Evolutionary conservation across 2,329 filamentous ascomycete species (phyloP).

Genomic region (Hansfordia pulvinata): DNA sequence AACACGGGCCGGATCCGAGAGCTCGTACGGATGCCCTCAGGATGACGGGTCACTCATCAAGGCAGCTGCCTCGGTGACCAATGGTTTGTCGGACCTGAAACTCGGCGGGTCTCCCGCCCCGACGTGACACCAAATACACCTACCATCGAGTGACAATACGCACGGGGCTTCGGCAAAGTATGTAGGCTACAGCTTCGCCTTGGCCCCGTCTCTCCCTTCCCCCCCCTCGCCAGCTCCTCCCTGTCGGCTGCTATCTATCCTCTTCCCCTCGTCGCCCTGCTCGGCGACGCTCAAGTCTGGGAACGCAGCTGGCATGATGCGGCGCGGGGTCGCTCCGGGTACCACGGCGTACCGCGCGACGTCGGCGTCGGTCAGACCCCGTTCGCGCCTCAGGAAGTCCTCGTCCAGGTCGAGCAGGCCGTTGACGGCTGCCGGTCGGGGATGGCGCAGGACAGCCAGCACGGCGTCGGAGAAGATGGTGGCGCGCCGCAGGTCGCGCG

Average conservation of each 20-base stretch:
- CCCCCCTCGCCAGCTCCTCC: too few species aligned
- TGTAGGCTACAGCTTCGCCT: too few species aligned
- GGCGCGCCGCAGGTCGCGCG: slow-evolving; percentile 50
- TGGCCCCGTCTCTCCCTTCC: too few species aligned
- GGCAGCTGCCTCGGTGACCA: too few species aligned
- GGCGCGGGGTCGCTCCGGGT: slow-evolving; percentile 44
- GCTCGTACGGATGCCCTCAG: too few species aligned
- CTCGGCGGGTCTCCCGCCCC: too few species aligned
- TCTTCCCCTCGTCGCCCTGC: slow-evolving; percentile 66
- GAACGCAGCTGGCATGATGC: slow-evolving; percentile 64
- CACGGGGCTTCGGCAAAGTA: too few species aligned
- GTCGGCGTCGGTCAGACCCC: slow-evolving; percentile 53
- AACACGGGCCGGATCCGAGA: too few species aligned
- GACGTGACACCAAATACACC: too few species aligned
- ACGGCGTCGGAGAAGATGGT: slow-evolving; percentile 73
- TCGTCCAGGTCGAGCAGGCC: slow-evolving; percentile 65
- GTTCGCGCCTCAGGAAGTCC: slow-evolving; percentile 57
- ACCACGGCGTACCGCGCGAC: slow-evolving; percentile 64
- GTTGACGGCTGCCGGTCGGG: slow-evolving; percentile 48
- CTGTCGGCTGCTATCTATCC: slow-evolving; percentile 54
- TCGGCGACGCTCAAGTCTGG: slow-evolving; percentile 61
- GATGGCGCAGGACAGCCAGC: slow-evolving; percentile 52
- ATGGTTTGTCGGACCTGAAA: too few species aligned
- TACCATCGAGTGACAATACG: too few species aligned
- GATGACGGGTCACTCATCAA: too few species aligned